phyloP scores from a whole-genome alignment of 2,329 filamentous ascomycete genomes.

The Tetracladium maxilliforme region DNA sequence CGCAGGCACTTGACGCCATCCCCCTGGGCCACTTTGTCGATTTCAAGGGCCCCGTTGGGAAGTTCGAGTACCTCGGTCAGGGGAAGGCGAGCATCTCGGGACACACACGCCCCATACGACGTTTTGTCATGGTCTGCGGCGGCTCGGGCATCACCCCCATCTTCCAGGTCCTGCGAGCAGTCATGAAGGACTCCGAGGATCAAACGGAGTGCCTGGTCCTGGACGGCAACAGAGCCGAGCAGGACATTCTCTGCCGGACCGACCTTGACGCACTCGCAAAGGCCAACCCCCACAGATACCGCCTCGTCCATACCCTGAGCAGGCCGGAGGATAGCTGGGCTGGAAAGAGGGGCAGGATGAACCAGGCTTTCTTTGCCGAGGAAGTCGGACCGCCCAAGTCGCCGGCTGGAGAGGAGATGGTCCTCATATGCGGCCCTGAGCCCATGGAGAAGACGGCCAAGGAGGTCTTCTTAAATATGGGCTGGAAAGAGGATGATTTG shows the following conservation, averaged over 20 bases:
- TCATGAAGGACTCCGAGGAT: conserved; percentile 51
- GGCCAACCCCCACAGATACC: conserved; percentile 39
- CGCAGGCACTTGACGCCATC: conserved; percentile 58
- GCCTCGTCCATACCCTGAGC: conserved; percentile 55
- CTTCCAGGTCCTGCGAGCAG: conserved; percentile 65
- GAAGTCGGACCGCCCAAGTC: conserved; percentile 28
- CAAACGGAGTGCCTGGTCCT: conserved; percentile 56
- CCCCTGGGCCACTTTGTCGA: conserved; percentile 61
- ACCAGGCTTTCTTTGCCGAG: conserved; percentile 41
- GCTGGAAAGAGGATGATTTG: conserved; percentile 60
- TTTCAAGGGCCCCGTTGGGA: conserved; percentile 78
- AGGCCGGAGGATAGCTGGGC: conserved; percentile 48
- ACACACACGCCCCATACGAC: conserved; percentile 37
- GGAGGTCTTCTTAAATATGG: conserved; percentile 39
- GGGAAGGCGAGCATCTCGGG: conserved; percentile 50
- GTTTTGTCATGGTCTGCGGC: conserved; percentile 76
- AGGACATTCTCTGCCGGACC: conserved; percentile 67
- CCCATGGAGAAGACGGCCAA: conserved; percentile 56
- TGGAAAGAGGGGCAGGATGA: conserved; percentile 54
- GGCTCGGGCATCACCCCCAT: conserved; percentile 91
- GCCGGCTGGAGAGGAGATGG: conserved; percentile 37
- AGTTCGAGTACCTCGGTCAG: conserved; percentile 62
- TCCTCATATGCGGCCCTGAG: conserved; percentile 68
- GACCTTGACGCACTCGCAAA: conserved; percentile 53
- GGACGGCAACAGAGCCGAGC: conserved; percentile 61